Evolutionary conservation across 139 green algal species (phyloP), one percentile per base, ranked within the genome.

Genomic region (Chlorella sp.): DNA sequence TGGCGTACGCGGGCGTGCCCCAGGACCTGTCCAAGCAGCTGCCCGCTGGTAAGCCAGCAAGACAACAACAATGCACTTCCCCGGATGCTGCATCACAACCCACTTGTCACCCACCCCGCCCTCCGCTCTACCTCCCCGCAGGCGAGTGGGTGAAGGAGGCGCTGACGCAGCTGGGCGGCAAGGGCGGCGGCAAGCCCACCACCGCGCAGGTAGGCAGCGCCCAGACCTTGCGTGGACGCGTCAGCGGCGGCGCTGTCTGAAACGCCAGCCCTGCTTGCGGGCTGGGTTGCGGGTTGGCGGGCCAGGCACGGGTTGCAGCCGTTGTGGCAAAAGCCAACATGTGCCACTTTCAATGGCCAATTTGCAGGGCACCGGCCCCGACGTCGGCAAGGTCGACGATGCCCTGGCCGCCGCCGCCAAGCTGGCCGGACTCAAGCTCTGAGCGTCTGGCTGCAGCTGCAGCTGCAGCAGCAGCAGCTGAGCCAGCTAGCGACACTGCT

Each of bases 181-280:
- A 99, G 91, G 97, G 97, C 56, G 97, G 97, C 80, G 96, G 96
- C 86, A 97, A 97, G 90, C 89, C 94, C 9, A 91, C 84, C 65
- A 76, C 84, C 40, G 96, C 95, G 28, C 95, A 98, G 89, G 73
- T 80, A 46, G 16, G 43, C 26, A 13, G 70, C n/a, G n/a, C n/a
- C n/a, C n/a, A n/a, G n/a, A n/a, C n/a, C n/a, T n/a, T n/a, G n/a
- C n/a, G n/a, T n/a, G n/a, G n/a, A n/a, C n/a, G n/a, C n/a, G n/a
- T n/a, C n/a, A n/a, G n/a, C n/a, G n/a, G n/a, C n/a, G n/a, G n/a
- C n/a, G n/a, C n/a, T n/a, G n/a, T n/a, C n/a, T n/a, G n/a, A n/a
- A n/a, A n/a, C n/a, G n/a, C n/a, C n/a, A n/a, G n/a, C n/a, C n/a
- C n/a, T n/a, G n/a, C n/a, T n/a, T n/a, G n/a, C n/a, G n/a, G n/a